A percentile compares a stretch with the other conserved stretches of the same genome.
Conservation (phyloP, 768 basidiomycete genomes). For the Tylopilus vinaceipallidus region DNA sequence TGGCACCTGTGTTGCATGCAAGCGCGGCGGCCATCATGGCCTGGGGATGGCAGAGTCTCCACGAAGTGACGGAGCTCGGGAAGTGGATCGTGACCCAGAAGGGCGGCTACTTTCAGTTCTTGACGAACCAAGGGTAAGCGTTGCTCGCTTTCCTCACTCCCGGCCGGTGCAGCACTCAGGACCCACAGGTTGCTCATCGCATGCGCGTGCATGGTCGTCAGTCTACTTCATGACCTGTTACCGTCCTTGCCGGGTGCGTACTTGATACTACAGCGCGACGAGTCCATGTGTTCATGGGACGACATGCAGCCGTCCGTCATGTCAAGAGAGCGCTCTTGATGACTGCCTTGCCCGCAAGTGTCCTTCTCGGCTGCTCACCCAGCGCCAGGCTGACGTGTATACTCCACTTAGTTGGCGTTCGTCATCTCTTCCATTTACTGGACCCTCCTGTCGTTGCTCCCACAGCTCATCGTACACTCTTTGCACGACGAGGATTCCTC, state of each 20-base stretch:
- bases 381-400: not conserved
- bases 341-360: slow-evolving; percentile 59
- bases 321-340: slow-evolving; percentile 60
- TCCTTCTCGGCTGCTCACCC: not conserved
- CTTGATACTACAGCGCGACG: not conserved
- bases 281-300: not conserved
- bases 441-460: slow-evolving; percentile 55
- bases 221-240: slow-evolving; percentile 40
- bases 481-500: no score
- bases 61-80: slow-evolving; percentile 11
- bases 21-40: slow-evolving; percentile 33
- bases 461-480: slow-evolving; percentile 52
- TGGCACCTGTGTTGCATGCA: slow-evolving; percentile 31
- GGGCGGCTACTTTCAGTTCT: slow-evolving; percentile 68
- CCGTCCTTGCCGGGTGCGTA: slow-evolving; percentile 37
- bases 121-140: slow-evolving; percentile 73
- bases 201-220: slow-evolving; percentile 41
- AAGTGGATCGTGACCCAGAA: slow-evolving; percentile 42
- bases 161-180: no score
- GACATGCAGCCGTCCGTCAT: slow-evolving; percentile 26
- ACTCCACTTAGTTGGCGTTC: slow-evolving; percentile 35
- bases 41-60: slow-evolving; percentile 33
- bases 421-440: slow-evolving; percentile 66
- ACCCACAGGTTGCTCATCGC: slow-evolving; percentile 36
- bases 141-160: not conserved